phyloP scores from a whole-genome alignment of 2,329 filamentous ascomycete genomes.

The Helicocarpus griseus region DNA sequence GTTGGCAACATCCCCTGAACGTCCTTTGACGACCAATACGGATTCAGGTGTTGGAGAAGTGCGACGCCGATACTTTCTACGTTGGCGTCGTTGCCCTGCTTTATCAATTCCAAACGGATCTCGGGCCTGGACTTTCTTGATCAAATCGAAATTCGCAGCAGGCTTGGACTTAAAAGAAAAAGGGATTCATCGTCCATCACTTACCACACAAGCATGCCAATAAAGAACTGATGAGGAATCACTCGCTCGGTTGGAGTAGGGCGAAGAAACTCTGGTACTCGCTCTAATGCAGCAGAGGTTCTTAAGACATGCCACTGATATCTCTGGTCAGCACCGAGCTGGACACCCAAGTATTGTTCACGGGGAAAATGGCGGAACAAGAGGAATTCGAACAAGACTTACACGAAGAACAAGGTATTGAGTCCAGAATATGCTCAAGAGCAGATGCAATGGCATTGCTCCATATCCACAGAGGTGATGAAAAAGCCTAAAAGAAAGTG shows the following conservation, averaged over 20 bases:
- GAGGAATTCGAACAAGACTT: not conserved
- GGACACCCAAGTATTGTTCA: not conserved
- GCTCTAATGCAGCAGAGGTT: not conserved
- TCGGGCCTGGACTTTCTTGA: not conserved
- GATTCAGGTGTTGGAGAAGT: not conserved
- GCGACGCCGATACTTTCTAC: not conserved
- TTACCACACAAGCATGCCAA: not conserved
- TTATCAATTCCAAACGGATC: not conserved
- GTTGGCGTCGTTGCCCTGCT: not conserved
- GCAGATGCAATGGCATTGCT: not conserved
- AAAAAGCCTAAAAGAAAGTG: not conserved
- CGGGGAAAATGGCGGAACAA: no score
- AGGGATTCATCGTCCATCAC: not conserved
- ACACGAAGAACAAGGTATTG: not conserved
- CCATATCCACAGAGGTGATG: not conserved
- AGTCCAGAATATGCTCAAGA: not conserved
- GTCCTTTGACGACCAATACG: not conserved
- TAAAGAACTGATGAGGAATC: not conserved
- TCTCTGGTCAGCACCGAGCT: not conserved
- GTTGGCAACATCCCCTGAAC: not conserved
- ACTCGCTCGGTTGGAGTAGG: not conserved
- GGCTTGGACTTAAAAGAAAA: not conserved
- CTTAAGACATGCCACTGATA: not conserved
- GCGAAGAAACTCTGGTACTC: not conserved
- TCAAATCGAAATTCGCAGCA: not conserved